Evolutionary conservation across 805 yeast species (phyloP).

Genomic region (Tetrapisispora fleetii): DNA sequence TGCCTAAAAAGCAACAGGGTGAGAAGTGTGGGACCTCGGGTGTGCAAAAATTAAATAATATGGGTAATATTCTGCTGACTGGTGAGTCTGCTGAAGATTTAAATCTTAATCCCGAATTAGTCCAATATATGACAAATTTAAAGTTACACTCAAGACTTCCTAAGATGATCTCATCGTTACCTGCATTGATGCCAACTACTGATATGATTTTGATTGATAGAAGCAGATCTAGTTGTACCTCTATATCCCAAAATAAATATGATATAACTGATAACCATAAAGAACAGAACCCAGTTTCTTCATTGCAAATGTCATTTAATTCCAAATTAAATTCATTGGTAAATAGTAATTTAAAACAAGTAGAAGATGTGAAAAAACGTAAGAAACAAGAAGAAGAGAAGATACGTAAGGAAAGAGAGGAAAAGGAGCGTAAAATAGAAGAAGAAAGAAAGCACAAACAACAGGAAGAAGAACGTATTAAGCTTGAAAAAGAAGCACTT

Average conservation of each 20-base stretch:
- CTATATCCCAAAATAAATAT: neutral
- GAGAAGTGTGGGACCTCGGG: neutral
- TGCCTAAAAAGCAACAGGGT: neutral
- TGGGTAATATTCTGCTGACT: neutral
- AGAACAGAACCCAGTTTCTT: neutral
- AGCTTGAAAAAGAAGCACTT: neutral
- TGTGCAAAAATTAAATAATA: too few species aligned
- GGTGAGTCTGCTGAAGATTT: neutral
- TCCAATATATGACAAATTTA: neutral
- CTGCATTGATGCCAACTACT: neutral
- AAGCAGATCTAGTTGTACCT: neutral
- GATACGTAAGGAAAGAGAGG: slow-evolving; percentile 2
- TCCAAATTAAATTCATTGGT: slow-evolving; percentile 6
- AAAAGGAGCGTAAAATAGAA: slow-evolving; percentile 1
- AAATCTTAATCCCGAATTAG: neutral
- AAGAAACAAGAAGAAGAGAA: slow-evolving; percentile 5
- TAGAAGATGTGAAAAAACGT: slow-evolving; percentile 3
- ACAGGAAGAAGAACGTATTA: slow-evolving; percentile 27
- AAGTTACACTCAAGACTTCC: slow-evolving; percentile 2
- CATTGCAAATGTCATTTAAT: slow-evolving; percentile 7
- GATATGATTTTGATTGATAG: neutral
- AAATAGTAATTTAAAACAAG: slow-evolving; percentile 5
- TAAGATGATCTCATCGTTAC: neutral
- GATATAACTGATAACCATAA: neutral
- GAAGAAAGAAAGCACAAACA: slow-evolving; percentile 15